Evolutionary conservation across 768 basidiomycete genomes (phyloP), one percentile per base, ranked within the genome.

Genomic region (Russula compacta): DNA sequence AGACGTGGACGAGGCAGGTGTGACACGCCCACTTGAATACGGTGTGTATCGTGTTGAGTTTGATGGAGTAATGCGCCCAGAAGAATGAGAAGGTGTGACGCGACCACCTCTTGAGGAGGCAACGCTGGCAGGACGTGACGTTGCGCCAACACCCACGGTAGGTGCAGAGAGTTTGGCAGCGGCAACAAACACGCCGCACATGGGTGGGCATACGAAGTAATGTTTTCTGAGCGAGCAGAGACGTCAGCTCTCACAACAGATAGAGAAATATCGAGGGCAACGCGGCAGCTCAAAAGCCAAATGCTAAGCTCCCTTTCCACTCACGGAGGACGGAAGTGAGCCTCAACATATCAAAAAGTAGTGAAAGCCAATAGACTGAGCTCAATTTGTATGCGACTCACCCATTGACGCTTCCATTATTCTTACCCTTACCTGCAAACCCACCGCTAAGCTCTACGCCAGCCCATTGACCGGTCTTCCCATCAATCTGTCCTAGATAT

Each of bases 391-490:
- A 39, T 42, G 58, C 19, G 50, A 79, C 92, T 77, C 70, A 97
- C 95, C 91, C 92, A 64, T 77, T 80, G 5, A 95, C 94, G 48
- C 83, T 82, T 38, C 95, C 95, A 67, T 98, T 83, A 68, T 99
- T 99, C 76, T 98, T 99, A 0, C 95, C 95, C 71, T 89, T 90
- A 19, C 95, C 94, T 17, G 80, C 73, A 70, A 93, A 95, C 6
- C 90, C 89, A 39, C 86, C 87, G 66, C 82, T 77, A 21, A 99
- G 78, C 73, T 98, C 92, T 21, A 99, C 91, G 14, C 95, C 95
- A 15, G 91, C 95, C 90, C 92, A 99, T 6, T 85, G 74, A 4
- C 95, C 95, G 3, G 82, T 78, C 72, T 98, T 98, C 53, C 91
- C 91, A 17, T 89, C 86, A 58, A 97, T 94, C 66, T 83, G 81